A percentile compares a stretch with the other conserved stretches of the same genome.
Conservation (phyloP, 306 rosid genomes). For the Prunus mira region DNA sequence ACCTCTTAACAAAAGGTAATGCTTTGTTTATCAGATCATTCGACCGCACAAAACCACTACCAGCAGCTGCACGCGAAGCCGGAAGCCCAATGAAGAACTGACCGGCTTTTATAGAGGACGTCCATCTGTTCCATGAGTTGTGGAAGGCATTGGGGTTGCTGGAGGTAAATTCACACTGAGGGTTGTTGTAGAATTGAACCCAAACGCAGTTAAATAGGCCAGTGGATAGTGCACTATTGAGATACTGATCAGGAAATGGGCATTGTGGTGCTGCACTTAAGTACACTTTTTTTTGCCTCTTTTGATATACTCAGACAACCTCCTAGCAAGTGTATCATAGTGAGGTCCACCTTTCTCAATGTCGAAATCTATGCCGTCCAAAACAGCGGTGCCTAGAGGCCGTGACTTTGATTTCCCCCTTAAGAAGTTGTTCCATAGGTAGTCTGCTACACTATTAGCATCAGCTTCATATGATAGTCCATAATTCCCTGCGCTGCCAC, state of each 20-base stretch:
- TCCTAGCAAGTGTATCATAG: constrained; percentile 20
- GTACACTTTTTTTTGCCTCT: constrained; percentile 14
- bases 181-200: constrained; percentile 34
- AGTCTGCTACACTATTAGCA: constrained; percentile 22
- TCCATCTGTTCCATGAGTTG: constrained; percentile 32
- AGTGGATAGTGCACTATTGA: constrained; percentile 13
- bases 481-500: constrained; percentile 21
- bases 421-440: constrained; percentile 39
- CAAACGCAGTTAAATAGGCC: constrained; percentile 38
- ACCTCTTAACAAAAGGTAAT: constrained; percentile 19
- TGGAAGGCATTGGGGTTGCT: constrained; percentile 12
- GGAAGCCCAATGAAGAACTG: constrained; percentile 26
- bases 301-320: constrained; percentile 11
- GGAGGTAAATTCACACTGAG: constrained; percentile 8
- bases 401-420: constrained; percentile 31
- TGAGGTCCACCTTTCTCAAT: constrained; percentile 23
- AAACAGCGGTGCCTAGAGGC: constrained; percentile 30
- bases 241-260: constrained; percentile 21
- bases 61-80: constrained; percentile 10
- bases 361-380: constrained; percentile 37
- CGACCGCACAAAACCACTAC: constrained; percentile 16
- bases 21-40: constrained; percentile 13
- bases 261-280: constrained; percentile 37
- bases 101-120: neutral
- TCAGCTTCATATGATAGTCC: constrained; percentile 22